Base-by-base conservation (phyloP, 257 asterid species). In the Solanum habrochaites region DNA sequence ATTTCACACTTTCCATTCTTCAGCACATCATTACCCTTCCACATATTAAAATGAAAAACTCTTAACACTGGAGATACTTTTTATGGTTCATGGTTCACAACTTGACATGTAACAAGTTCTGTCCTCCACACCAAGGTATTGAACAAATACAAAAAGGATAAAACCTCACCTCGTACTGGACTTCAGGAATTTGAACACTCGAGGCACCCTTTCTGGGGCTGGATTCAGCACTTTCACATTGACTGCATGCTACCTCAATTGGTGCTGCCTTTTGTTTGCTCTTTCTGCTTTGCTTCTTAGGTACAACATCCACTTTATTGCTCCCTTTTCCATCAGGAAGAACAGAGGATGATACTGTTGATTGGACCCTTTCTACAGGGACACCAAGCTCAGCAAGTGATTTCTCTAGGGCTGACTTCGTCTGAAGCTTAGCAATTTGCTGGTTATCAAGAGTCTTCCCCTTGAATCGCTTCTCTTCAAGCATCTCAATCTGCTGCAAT, bases 401-500 rank as follows among this genome's bases (percentile, higher is more conserved):
- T 83, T 87, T 92, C 90, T 97, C 98, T 91, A 97, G 85, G 43
- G 43, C 92, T 60, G 92, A 3, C 93, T 94, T 91, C 52, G 89
- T 92, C 93, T 89, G 95, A 69, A 97, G 94, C 90, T 97, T 97
- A 27, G 90, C 92, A 49, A 96, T 89, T 93, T 97, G 99, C 92
- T 97, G 99, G 89, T 92, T 95, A 90, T 97, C 99, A 35, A 97
- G 95, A 86, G 82, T 82, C 58, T 91, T 93, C 11, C 99, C 98
- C 87, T 91, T 94, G 5, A 90, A 91, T 74, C 82, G 93, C 91
- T 95, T 97, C 74, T 92, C 97, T 92, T 97, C 99, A 35, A 97
- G 98, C 91, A 97, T 93, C 92, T 95, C 98, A 90, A 97, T 93
- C 94, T 96, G 99, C 91, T 97, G 99, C 93, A 97, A 88, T 97